Percentiles rank a stretch among this genome's conserved stretches.
These are phyloP conservation scores for Xylariaceae sp. DNA, from an alignment of 2,329 filamentous ascomycete species.

Conservation along the genomic window DNA sequence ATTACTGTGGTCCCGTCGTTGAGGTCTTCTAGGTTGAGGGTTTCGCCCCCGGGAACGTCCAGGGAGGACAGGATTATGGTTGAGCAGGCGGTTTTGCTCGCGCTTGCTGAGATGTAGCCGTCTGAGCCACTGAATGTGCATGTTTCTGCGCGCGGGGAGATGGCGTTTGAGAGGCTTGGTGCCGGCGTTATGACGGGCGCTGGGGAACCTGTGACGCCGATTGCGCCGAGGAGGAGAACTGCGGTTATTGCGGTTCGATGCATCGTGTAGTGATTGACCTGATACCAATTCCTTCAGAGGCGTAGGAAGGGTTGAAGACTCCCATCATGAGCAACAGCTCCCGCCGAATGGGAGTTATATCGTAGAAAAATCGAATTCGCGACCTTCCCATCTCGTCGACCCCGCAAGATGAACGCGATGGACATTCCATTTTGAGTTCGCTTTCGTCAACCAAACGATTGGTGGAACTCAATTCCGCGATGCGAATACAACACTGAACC, in stretches of 20 bases:
- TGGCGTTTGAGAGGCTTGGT: conserved; percentile 12
- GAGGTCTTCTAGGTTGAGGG: conserved; percentile 42
- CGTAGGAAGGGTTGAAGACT: no score
- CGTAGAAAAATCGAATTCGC: no score
- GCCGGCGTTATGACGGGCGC: conserved; percentile 11
- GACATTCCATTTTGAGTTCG: no score
- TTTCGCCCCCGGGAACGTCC: conserved; percentile 52
- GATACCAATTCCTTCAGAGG: no score
- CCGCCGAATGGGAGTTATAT: no score
- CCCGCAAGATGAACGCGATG: no score
- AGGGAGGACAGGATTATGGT: conserved; percentile 50
- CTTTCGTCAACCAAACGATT: no score
- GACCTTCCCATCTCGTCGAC: no score
- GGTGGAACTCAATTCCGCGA: no score
- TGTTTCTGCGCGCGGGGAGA: conserved; percentile 4
- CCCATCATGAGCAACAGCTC: no score
- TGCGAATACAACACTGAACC: no score
- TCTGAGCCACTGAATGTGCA: conserved; percentile 54
- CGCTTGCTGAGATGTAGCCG: conserved; percentile 35
- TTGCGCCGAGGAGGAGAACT: not conserved
- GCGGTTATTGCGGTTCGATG: not conserved
- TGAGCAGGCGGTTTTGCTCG: conserved; percentile 47
- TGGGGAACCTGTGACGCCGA: not conserved
- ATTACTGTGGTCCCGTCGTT: conserved; percentile 39
- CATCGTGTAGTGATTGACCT: no score